Conservation (phyloP, 2,329 filamentous ascomycete genomes). For the Orbilia oligospora region DNA sequence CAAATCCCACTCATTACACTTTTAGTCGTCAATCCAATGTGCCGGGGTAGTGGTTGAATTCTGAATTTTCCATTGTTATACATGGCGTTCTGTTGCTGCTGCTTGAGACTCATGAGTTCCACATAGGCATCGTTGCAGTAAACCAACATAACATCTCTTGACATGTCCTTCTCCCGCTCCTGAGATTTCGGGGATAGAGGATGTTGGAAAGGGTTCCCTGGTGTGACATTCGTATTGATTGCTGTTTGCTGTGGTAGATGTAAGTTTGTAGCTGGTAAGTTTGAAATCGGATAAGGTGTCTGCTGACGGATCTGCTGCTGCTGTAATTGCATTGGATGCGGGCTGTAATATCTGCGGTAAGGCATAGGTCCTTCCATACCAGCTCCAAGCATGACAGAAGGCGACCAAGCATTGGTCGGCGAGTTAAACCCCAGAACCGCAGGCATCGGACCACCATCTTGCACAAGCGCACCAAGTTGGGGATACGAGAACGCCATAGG, state of each 20-base stretch:
- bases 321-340: constrained; percentile 35
- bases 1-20: constrained; percentile 51
- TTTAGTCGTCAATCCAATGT: constrained; percentile 51
- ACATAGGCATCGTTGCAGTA: constrained; percentile 58
- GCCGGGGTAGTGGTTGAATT: constrained; percentile 52
- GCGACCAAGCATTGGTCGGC: constrained; percentile 47
- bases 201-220: constrained; percentile 54
- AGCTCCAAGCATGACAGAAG: constrained; percentile 31
- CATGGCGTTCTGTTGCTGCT: constrained; percentile 49
- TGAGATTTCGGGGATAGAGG: constrained; percentile 32
- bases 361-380: constrained; percentile 25
- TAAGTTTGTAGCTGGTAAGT: constrained; percentile 16
- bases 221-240: constrained; percentile 34
- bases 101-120: constrained; percentile 55
- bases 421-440: constrained; percentile 58
- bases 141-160: constrained; percentile 51
- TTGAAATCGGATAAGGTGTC: constrained; percentile 6
- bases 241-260: constrained; percentile 46
- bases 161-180: constrained; percentile 48
- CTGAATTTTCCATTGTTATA: constrained; percentile 37
- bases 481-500: constrained; percentile 45
- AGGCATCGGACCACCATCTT: constrained; percentile 59
- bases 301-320: constrained; percentile 3
- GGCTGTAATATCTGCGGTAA: constrained; percentile 36
- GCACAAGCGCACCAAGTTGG: constrained; percentile 53